A percentile compares a stretch with the other conserved stretches of the same genome.
phyloP scores from a whole-genome alignment of 108 stramenopile genomes.

The Stephanodiscus triporus region DNA sequence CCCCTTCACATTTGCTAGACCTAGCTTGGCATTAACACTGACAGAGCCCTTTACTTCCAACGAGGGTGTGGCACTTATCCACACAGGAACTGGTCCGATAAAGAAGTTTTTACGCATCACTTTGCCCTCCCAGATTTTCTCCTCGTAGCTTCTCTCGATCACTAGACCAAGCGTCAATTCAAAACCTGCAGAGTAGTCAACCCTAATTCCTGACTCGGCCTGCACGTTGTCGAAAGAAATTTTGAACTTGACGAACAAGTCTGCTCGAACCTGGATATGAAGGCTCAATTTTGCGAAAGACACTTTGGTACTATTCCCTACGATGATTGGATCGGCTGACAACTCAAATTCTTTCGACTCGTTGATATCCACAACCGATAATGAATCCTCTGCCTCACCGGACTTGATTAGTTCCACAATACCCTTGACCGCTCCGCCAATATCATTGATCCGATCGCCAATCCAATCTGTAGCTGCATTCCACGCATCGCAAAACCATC shows the following conservation, averaged over 20 bases:
- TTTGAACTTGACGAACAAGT: slow-evolving; percentile 10
- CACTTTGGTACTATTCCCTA: background rate
- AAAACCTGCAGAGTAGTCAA: slow-evolving; percentile 2
- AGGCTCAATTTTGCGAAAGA: background rate
- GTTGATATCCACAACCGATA: background rate
- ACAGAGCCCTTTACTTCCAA: background rate
- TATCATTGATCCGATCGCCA: background rate
- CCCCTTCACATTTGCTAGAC: background rate
- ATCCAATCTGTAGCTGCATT: background rate
- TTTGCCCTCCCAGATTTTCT: background rate
- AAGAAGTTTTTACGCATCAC: background rate
- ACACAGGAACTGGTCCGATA: background rate
- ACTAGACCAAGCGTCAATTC: background rate
- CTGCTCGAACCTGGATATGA: background rate
- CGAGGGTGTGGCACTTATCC: background rate
- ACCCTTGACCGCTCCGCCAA: background rate
- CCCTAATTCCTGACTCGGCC: background rate
- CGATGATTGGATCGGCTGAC: background rate
- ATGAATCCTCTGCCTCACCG: background rate
- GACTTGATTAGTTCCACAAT: background rate
- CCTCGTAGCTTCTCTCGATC: background rate
- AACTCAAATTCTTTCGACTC: background rate
- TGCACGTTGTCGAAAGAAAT: background rate
- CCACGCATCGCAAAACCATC: too few species aligned
- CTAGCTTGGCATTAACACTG: too few species aligned